Percentiles rank a stretch among this genome's conserved stretches.
Evolutionary conservation across 75 land plant species (phyloP).

Genomic region (Selaginella tamariscina): DNA sequence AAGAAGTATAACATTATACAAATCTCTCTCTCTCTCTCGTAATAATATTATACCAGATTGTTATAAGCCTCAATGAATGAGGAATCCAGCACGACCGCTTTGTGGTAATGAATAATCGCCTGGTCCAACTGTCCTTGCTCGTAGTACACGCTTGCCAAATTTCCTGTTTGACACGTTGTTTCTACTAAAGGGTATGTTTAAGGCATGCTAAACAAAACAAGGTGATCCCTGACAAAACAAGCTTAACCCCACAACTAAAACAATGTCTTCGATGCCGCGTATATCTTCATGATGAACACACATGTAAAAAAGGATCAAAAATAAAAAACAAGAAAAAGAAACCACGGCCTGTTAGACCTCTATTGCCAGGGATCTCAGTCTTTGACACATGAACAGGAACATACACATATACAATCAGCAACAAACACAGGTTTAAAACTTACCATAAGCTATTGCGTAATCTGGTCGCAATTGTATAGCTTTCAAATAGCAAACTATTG

Average conservation of each 20-base stretch:
- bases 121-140: constrained; percentile 8
- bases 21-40: no score
- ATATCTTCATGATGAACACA: neutral
- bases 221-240: neutral
- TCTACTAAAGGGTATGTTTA: no score
- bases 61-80: constrained; percentile 8
- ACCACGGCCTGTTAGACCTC: neutral
- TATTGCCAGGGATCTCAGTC: constrained; percentile 1
- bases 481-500: constrained; percentile 69
- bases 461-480: constrained; percentile 77
- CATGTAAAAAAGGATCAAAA: neutral
- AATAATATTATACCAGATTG: constrained; percentile 3
- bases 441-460: constrained; percentile 85
- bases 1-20: no score
- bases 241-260: neutral
- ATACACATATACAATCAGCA: no score
- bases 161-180: constrained; percentile 10
- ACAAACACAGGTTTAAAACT: no score
- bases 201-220: no score
- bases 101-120: constrained; percentile 8
- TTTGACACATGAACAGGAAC: neutral
- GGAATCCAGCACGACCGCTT: neutral
- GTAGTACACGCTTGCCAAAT: constrained; percentile 12
- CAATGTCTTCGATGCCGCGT: neutral
- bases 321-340: neutral